Evolutionary conservation across 257 asterid species (phyloP).

Genomic region (Cinchona pubescens): DNA sequence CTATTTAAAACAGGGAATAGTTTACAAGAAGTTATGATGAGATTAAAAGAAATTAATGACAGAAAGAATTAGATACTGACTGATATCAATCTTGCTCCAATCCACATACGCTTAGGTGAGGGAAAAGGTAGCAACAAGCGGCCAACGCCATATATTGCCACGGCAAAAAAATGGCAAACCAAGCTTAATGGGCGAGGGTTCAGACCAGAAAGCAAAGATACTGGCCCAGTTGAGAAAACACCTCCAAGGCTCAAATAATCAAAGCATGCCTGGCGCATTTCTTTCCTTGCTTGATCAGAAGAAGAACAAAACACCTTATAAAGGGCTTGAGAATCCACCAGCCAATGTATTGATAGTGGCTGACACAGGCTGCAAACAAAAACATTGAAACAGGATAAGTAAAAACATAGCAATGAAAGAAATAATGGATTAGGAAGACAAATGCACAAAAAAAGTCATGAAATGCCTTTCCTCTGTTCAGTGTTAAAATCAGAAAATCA

Average conservation of each 20-base stretch:
- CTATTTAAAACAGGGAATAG: too few species aligned
- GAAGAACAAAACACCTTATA: constrained; percentile 59
- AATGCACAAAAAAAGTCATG: background rate
- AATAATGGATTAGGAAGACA: background rate
- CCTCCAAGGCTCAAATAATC: constrained; percentile 62
- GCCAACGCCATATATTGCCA: constrained; percentile 55
- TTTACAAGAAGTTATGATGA: background rate
- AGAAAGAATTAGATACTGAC: constrained; percentile 22
- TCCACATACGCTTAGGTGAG: constrained; percentile 49
- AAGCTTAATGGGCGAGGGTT: constrained; percentile 57
- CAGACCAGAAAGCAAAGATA: constrained; percentile 54
- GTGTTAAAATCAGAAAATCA: background rate
- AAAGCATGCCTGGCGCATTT: constrained; percentile 64
- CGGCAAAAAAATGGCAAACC: constrained; percentile 59
- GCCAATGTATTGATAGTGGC: constrained; percentile 59
- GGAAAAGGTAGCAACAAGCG: constrained; percentile 62
- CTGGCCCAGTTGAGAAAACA: constrained; percentile 50
- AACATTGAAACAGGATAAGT: constrained; percentile 8
- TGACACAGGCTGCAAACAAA: constrained; percentile 52
- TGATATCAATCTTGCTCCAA: constrained; percentile 42
- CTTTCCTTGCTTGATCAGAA: constrained; percentile 57
- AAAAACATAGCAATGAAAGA: background rate
- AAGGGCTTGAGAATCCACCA: constrained; percentile 54
- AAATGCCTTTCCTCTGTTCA: background rate
- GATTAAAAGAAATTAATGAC: background rate